These are phyloP conservation scores for Pythium volutum DNA, from an alignment of 352 stramenopile genomes.

Conservation along the genomic window DNA sequence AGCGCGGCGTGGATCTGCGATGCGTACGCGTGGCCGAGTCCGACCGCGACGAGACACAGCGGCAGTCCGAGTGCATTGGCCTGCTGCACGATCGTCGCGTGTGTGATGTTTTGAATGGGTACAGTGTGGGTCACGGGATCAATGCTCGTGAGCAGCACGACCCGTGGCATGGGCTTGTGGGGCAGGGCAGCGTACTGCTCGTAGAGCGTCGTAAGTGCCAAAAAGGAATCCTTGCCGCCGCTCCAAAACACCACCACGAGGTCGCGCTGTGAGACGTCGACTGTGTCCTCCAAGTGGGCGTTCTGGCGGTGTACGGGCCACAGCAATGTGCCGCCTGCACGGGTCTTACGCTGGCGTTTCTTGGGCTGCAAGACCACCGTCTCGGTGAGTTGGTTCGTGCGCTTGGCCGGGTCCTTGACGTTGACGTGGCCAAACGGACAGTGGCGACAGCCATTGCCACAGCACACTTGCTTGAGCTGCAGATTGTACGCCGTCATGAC, in stretches of 20 bases:
- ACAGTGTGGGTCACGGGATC: constrained; percentile 70
- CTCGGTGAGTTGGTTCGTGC: constrained; percentile 36
- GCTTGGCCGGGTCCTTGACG: constrained; percentile 39
- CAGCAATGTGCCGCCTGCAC: constrained; percentile 30
- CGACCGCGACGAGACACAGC: constrained; percentile 70
- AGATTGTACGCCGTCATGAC: constrained; percentile 87
- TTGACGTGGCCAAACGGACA: constrained; percentile 89
- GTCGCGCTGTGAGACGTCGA: constrained; percentile 23
- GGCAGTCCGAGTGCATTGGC: constrained; percentile 68
- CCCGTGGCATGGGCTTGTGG: constrained; percentile 34
- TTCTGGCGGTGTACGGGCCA: constrained; percentile 23
- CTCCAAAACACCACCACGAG: constrained; percentile 87
- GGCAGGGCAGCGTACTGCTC: constrained; percentile 22
- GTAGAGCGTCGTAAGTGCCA: constrained; percentile 57
- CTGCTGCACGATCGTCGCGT: constrained; percentile 70
- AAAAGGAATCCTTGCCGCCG: constrained; percentile 89
- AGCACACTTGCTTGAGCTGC: constrained; percentile 78
- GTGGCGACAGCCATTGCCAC: constrained; percentile 87
- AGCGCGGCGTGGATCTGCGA: constrained; percentile 31
- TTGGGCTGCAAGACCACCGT: constrained; percentile 28
- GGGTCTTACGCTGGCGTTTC: constrained; percentile 25
- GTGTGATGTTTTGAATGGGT: constrained; percentile 80
- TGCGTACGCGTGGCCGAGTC: constrained; percentile 33
- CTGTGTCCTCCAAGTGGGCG: constrained; percentile 10
- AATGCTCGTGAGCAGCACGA: constrained; percentile 88